Evolutionary conservation across 805 yeast species (phyloP), one percentile per base, ranked within the genome.

Genomic region (Hemisphaericaspora nanyangensis): DNA sequence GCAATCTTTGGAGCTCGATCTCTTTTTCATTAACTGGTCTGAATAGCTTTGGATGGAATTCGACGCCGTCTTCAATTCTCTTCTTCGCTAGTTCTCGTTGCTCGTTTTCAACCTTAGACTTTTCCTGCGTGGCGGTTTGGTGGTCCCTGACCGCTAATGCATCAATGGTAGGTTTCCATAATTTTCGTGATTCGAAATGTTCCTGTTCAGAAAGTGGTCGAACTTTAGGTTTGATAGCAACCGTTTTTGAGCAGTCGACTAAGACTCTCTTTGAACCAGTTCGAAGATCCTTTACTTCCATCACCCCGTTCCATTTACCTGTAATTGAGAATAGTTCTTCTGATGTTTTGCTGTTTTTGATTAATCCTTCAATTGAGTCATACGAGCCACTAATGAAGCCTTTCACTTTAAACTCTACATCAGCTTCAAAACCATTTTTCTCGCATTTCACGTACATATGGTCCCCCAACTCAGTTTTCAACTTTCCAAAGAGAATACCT

Each of bases 221-320:
- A 5, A 85, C 95, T 39, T 65, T 65, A 20, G 98, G 97, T 39
- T 65, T 67, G 24, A 65, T 46, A 1, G 80, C 79, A 1, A 48
- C 50, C 2, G 86, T 72, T 19, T 66, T 66, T n/a, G 51, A 50
- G 4, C 93, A 80, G 37, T 68, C 70, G 34, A 46, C 61, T 4
- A 62, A 47, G 5, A 66, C 55, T 42, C 74, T 73, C 40, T 74
- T 64, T 24, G 74, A 65, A 3, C 71, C 70, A 1, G 77, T 72
- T 46, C 79, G 70, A 7, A 34, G 18, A 18, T 54, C 43, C 54
- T 78, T 82, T 35, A 89, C 76, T 40, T 80, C 74, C 76, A 93
- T 81, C 1, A 79, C 68, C 45, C 82, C 96, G 61, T 89, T 88
- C 99, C 99, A 93, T 61, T 93, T 91, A 11, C 99, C 99, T 8